Conservation (phyloP, 75 land plant species). For the Isoetes taiwanensis region DNA sequence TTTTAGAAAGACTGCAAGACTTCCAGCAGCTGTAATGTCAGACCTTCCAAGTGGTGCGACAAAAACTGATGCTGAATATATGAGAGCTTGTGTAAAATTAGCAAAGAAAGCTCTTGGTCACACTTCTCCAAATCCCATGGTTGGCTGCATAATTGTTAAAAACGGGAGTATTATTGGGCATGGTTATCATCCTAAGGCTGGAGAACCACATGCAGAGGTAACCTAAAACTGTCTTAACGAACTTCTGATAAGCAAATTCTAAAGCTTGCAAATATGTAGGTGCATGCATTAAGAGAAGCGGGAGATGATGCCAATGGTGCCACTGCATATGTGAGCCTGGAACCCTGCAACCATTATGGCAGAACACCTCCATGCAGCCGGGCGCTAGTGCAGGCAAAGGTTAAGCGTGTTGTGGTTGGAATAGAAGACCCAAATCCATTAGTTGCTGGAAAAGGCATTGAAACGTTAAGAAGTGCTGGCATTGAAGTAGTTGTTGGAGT, state of each 20-base stretch:
- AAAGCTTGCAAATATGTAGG: too few species aligned
- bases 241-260: too few species aligned
- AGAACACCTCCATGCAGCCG: conserved; percentile 90
- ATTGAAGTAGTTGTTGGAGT: conserved; percentile 75
- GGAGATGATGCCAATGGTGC: conserved; percentile 64
- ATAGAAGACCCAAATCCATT: conserved; percentile 92
- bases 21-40: too few species aligned
- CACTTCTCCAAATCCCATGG: conserved; percentile 93
- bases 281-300: conserved; percentile 84
- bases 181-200: conserved; percentile 93
- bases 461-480: conserved; percentile 52
- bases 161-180: conserved; percentile 68
- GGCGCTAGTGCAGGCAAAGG: conserved; percentile 69
- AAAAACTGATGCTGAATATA: conserved; percentile 51
- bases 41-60: conserved; percentile 10
- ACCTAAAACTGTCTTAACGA: too few species aligned
- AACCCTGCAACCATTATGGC: conserved; percentile 92
- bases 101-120: conserved; percentile 57
- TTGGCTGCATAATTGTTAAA: conserved; percentile 86
- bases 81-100: conserved; percentile 61
- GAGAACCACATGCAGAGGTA: conserved; percentile 96
- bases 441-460: conserved; percentile 73
- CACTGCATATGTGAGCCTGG: conserved; percentile 91
- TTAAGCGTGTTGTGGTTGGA: conserved; percentile 76
- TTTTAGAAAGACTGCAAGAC: too few species aligned